Base-by-base conservation (phyloP, 2,329 filamentous ascomycete genomes). In the Penicillium polonicum region DNA sequence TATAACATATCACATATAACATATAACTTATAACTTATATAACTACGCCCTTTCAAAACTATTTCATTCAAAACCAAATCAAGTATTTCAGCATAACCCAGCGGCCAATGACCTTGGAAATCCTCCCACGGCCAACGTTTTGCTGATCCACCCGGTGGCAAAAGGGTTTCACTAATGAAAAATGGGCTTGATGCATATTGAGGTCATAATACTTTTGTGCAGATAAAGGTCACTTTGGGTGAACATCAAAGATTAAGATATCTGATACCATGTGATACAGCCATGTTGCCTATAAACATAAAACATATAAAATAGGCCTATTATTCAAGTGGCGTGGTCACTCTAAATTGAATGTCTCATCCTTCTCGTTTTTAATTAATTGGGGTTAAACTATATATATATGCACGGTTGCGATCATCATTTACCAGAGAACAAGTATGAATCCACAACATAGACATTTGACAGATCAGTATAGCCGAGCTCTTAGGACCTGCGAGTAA, bases 131-230 rank as follows among this genome's bases (percentile, higher is more conserved):
- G 17, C 50, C 31, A 46, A 46, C 51, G 38, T 29, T 23, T 41
- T 29, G 13, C 8, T 8, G 50, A 33, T 54, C 52, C 52, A 54
- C 43, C 19, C 12, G 27, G 52, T 54, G 52, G 52, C 52, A 19
- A 27, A 13, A 13, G 12, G 31, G 12, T 10, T 33, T 23, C 23
- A 27, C 25, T 27, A 27, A 27, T 27, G 7, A 27, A 27, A 27
- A 27, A 27, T 27, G 25, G 29, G 29, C 29, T 29, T 29, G 3
- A 29, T 29, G 12, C n/a, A 21, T 13, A 41, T 39, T 33, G 5
- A 13, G 19, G 6, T 42, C 21, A 42, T 42, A 23, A 5, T 23
- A 23, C 23, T 23, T 23, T 23, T 23, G 23, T 23, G 23, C 23
- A 23, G 23, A 4, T 23, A 4, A 23, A 23, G 23, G 23, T 23